Evolutionary conservation across 2,329 filamentous ascomycete species (phyloP).

Genomic region (Alternaria tenuissima): DNA sequence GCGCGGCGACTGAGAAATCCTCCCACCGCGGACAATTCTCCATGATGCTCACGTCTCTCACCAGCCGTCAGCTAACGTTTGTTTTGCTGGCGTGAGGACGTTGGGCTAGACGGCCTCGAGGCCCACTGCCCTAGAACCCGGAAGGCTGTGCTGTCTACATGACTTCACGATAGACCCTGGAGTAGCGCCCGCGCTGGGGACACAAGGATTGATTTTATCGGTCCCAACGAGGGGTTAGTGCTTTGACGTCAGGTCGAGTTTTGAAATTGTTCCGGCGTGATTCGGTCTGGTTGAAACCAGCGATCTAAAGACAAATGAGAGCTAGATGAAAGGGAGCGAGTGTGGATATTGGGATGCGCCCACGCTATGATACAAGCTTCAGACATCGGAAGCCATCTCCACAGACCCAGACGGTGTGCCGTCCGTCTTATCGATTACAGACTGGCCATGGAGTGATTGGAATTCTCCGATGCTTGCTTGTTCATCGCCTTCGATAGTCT

Average conservation of each 20-base stretch:
- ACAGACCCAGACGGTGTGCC: constrained; percentile 4
- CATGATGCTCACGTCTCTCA: constrained; percentile 1
- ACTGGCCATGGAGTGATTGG: neutral
- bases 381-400: constrained; percentile 9
- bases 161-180: constrained; percentile 7
- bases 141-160: constrained; percentile 1
- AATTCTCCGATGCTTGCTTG: constrained; percentile 7
- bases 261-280: constrained; percentile 7
- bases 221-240: constrained; percentile 3
- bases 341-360: constrained; percentile 14
- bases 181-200: constrained; percentile 1
- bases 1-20: constrained; percentile 19
- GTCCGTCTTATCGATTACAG: constrained; percentile 15
- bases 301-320: neutral
- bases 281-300: constrained; percentile 12
- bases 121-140: neutral
- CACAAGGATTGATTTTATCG: constrained; percentile 1
- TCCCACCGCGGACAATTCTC: neutral
- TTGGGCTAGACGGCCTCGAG: neutral
- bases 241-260: constrained; percentile 2
- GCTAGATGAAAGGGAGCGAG: constrained; percentile 13
- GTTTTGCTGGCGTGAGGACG: neutral
- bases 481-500: neutral
- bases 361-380: constrained; percentile 4
- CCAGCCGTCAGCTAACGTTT: constrained; percentile 1